Evolutionary conservation across 73 alveolate species (phyloP), one percentile per base, ranked within the genome.

Genomic region (Paramecium sexaurelia): DNA sequence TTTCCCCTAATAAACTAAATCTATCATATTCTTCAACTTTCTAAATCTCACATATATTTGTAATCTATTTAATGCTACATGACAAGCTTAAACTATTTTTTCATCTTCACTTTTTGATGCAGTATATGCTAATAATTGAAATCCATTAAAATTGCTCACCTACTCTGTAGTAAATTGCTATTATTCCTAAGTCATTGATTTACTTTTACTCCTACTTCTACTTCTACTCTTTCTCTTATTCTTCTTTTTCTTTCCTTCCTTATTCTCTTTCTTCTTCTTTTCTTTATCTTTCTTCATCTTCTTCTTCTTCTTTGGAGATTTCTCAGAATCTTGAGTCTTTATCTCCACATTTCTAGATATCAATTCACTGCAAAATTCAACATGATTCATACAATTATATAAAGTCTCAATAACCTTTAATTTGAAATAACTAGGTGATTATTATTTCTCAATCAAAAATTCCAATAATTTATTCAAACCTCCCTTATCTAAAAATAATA

Each of bases 211-310:
- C 20, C 90, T 37, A 26, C 75, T 40, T 40, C 73, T 78, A 22
- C 57, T 35, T 27, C 57, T 22, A 71, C 56, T 71, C 61, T 78
- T 78, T 8, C 41, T 78, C 90, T 78, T 78, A n/a, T 39, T 45
- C 20, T 78, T 78, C 73, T 78, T 78, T 15, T 78, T 78, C 90
- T 78, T 78, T 0, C 75, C 90, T n/a, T 78, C 90, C 29, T 78
- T 78, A 8, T 78, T 78, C 24, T 78, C 71, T 20, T 51, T 51
- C 67, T 51, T 51, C 75, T 78, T 43, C 75, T 78, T 78, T 24
- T 78, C 41, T 45, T 78, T 43, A 7, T 78, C 55, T 29, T 78
- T 78, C 55, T 78, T 43, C 6, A 29, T 27, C 40, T 78, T 78
- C 71, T 78, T 22, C 36, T 39, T 41, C 33, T 78, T 78, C 71